Evolutionary conservation across 257 asterid species (phyloP).

Genomic region (Capsicum baccatum): DNA sequence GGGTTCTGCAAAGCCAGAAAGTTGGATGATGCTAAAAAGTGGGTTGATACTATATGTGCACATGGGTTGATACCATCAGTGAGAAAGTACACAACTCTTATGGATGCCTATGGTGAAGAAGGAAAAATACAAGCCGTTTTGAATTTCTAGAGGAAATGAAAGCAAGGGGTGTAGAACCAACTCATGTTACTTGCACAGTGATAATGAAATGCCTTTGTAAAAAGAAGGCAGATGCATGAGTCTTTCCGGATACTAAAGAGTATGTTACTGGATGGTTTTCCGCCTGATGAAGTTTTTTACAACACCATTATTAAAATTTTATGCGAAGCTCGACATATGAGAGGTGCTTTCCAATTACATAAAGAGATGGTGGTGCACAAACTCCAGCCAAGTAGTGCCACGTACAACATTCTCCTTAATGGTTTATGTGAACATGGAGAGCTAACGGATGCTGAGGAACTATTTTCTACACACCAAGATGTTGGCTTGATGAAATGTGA

Average conservation of each 20-base stretch:
- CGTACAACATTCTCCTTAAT: constrained; percentile 66
- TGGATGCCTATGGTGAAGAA: constrained; percentile 67
- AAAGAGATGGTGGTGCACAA: constrained; percentile 54
- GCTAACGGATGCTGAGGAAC: constrained; percentile 58
- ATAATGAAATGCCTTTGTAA: constrained; percentile 66
- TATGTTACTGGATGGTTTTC: constrained; percentile 59
- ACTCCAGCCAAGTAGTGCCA: constrained; percentile 56
- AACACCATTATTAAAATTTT: constrained; percentile 64
- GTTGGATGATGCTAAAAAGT: constrained; percentile 49
- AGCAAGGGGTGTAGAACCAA: constrained; percentile 55
- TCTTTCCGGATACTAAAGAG: constrained; percentile 46
- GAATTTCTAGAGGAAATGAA: constrained; percentile 62
- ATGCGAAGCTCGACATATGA: constrained; percentile 52
- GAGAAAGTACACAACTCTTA: constrained; percentile 68
- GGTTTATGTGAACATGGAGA: constrained; percentile 66
- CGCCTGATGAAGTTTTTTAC: constrained; percentile 64
- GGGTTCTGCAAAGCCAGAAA: constrained; percentile 63
- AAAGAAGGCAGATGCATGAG: constrained; percentile 54
- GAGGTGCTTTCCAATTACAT: constrained; percentile 50
- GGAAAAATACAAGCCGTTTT: constrained; percentile 47
- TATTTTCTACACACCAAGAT: constrained; percentile 52
- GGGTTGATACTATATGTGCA: constrained; percentile 44
- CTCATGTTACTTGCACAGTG: constrained; percentile 72
- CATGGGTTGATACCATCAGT: constrained; percentile 61
- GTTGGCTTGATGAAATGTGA: constrained; percentile 59